Conservation (phyloP, 1,139 yeast genomes). For the Suhomyces terraborum region DNA sequence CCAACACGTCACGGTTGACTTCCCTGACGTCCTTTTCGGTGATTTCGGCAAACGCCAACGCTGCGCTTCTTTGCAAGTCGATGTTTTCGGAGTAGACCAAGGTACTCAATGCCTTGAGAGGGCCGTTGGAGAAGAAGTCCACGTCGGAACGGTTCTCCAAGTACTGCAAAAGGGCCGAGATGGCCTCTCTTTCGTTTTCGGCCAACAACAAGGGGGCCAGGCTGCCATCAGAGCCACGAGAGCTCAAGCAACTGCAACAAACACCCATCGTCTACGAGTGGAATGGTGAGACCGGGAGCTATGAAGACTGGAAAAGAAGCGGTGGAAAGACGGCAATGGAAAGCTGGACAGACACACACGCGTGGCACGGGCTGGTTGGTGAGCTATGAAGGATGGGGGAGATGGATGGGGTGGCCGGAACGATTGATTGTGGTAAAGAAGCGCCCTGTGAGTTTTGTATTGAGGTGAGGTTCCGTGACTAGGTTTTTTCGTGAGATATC, state of each 20-base stretch:
- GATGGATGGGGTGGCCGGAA: slow-evolving; percentile 1
- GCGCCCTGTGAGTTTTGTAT: not conserved
- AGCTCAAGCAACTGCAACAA: slow-evolving; percentile 61
- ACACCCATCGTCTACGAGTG: slow-evolving; percentile 51
- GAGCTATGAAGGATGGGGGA: not conserved
- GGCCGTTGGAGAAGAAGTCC: slow-evolving; percentile 91
- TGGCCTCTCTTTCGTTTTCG: slow-evolving; percentile 97
- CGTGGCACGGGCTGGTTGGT: not conserved
- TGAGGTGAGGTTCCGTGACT: slow-evolving; percentile 5
- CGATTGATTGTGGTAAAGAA: slow-evolving; percentile 6
- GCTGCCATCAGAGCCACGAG: slow-evolving; percentile 42
- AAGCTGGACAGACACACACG: not conserved
- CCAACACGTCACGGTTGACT: slow-evolving; percentile 86
- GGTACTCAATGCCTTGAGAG: slow-evolving; percentile 85
- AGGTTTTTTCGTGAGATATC: slow-evolving; percentile 7
- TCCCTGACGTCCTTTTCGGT: slow-evolving; percentile 94
- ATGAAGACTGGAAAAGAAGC: not conserved
- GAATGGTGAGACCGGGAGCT: not conserved
- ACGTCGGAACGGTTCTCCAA: slow-evolving; percentile 83
- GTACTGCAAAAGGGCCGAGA: slow-evolving; percentile 82
- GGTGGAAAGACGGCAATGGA: not conserved
- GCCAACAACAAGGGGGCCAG: slow-evolving; percentile 82
- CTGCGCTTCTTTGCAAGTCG: slow-evolving; percentile 95
- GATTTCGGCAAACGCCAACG: slow-evolving; percentile 96
- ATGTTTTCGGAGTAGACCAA: slow-evolving; percentile 92